phyloP scores from a whole-genome alignment of 2,329 filamentous ascomycete genomes.

The Cordyceps pruinosa region DNA sequence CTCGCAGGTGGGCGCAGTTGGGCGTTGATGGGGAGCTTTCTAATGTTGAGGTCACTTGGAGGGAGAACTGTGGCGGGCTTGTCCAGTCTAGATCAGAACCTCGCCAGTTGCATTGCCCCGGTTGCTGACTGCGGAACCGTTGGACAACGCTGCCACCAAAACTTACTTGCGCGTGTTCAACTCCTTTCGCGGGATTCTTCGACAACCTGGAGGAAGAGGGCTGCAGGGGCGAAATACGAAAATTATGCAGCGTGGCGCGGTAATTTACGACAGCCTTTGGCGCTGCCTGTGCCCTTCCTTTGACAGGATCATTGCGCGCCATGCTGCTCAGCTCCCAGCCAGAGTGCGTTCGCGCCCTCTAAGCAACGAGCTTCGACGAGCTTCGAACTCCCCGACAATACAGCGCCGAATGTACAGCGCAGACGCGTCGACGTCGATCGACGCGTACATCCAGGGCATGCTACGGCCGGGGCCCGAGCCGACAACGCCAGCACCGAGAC shows the following conservation, averaged over 20 bases:
- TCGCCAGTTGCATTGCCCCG: constrained; percentile 25
- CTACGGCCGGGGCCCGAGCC: constrained; percentile 23
- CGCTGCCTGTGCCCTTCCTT: constrained; percentile 55
- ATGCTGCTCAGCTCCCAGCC: constrained; percentile 25
- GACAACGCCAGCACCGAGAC: background rate
- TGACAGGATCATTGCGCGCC: constrained; percentile 25
- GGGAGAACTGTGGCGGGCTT: background rate
- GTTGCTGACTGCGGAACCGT: constrained; percentile 13
- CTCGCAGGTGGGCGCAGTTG: background rate
- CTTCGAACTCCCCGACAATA: background rate
- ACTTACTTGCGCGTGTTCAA: background rate
- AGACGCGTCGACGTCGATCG: constrained; percentile 19
- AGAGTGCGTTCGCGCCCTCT: constrained; percentile 13
- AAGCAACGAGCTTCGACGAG: constrained; percentile 12
- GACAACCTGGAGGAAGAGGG: background rate
- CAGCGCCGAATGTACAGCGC: background rate
- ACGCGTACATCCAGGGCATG: constrained; percentile 30
- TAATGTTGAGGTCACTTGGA: constrained; percentile 2
- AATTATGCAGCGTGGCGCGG: constrained; percentile 24
- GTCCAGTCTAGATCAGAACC: constrained; percentile 13
- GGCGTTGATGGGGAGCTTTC: background rate
- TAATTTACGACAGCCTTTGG: constrained; percentile 54
- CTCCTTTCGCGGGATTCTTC: background rate
- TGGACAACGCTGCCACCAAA: background rate
- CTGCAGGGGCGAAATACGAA: background rate